Percentiles rank a stretch among this genome's conserved stretches.
Conservation (phyloP, 805 yeast species). For the Lipomyces anomalus region DNA sequence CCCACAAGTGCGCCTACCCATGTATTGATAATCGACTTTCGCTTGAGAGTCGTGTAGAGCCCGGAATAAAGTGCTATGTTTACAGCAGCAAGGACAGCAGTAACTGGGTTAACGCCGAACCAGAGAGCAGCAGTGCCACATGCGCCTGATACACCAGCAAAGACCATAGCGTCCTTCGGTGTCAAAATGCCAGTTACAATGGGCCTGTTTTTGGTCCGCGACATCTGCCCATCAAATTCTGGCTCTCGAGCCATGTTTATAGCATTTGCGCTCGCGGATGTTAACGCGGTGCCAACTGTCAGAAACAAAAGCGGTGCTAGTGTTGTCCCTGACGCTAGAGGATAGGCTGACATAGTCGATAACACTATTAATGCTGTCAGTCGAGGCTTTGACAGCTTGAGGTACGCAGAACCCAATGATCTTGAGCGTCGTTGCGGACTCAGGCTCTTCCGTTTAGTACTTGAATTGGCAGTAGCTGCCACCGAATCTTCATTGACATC, state of each 20-base stretch:
- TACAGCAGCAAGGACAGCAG: conserved; percentile 69
- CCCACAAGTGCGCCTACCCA: conserved; percentile 99
- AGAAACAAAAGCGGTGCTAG: conserved; percentile 62
- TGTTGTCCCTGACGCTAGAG: conserved; percentile 74
- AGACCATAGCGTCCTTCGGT: conserved; percentile 68
- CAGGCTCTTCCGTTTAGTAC: no score
- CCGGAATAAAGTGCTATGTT: conserved; percentile 84
- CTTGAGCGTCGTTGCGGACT: background rate
- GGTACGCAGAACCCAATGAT: conserved; percentile 35
- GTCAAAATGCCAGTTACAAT: conserved; percentile 78
- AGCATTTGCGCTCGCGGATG: conserved; percentile 94
- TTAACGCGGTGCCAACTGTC: conserved; percentile 77
- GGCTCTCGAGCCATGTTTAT: conserved; percentile 97
- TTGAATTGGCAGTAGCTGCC: no score
- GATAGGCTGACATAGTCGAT: conserved; percentile 90
- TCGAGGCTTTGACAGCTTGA: conserved; percentile 85
- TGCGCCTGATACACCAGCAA: conserved; percentile 70
- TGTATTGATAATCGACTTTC: conserved; percentile 79
- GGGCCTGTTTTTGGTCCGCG: conserved; percentile 81
- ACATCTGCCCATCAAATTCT: conserved; percentile 78
- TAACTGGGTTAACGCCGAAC: conserved; percentile 79
- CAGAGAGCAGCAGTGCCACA: conserved; percentile 64
- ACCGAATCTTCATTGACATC: no score
- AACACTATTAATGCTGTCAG: conserved; percentile 81
- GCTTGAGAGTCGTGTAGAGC: conserved; percentile 83